Conservation (phyloP, 1,284 basidiomycete species). For the Boletus subluridellus region DNA sequence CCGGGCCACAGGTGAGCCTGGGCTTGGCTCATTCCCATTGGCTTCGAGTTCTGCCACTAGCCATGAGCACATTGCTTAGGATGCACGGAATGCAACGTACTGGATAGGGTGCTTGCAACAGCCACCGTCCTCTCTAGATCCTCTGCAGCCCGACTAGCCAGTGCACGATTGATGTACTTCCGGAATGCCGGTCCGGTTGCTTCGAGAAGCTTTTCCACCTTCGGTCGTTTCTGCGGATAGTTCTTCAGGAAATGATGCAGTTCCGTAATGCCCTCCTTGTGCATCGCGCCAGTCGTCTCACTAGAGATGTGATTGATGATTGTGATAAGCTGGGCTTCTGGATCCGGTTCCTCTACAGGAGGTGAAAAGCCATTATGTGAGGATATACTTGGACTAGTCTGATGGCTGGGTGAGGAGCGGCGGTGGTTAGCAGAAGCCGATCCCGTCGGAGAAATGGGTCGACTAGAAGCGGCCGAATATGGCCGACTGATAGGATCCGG, state of each 20-base stretch:
- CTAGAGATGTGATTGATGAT: constrained; percentile 91
- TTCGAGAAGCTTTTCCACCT: constrained; percentile 83
- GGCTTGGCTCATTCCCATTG: constrained; percentile 37
- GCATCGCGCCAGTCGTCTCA: constrained; percentile 77
- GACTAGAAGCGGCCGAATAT: constrained; percentile 56
- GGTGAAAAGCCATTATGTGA: constrained; percentile 53
- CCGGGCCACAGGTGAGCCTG: constrained; percentile 25
- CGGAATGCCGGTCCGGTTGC: constrained; percentile 78
- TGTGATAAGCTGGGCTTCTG: constrained; percentile 72
- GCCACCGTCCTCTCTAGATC: constrained; percentile 76
- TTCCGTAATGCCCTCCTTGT: constrained; percentile 92
- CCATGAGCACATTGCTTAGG: constrained; percentile 17
- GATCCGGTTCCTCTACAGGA: constrained; percentile 68
- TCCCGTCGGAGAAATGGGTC: constrained; percentile 62
- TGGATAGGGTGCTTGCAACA: constrained; percentile 72
- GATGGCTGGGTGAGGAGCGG: constrained; percentile 57
- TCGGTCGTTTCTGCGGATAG: constrained; percentile 82
- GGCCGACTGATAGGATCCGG: constrained; percentile 43
- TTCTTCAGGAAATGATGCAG: constrained; percentile 92
- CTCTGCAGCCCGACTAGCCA: constrained; percentile 80
- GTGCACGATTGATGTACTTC: constrained; percentile 79
- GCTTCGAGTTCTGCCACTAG: constrained; percentile 60
- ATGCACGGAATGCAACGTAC: constrained; percentile 42
- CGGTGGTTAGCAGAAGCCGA: constrained; percentile 52
- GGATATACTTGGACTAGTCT: constrained; percentile 62